Conservation (phyloP, 208 protist genomes). For the Kentomonas sorsogonicus region DNA sequence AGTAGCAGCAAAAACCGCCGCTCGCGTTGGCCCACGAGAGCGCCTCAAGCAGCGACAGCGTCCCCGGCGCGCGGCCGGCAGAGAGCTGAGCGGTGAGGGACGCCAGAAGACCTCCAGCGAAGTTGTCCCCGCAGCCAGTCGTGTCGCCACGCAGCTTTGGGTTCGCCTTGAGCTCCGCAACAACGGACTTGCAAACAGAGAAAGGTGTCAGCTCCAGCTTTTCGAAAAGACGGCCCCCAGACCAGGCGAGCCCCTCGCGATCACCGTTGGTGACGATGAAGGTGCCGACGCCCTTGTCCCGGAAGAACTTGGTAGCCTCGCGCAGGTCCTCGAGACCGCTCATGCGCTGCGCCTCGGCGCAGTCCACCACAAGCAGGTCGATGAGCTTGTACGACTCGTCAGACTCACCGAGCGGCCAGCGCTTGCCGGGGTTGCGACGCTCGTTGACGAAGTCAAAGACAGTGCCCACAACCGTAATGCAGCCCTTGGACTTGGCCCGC, state of each 20-base stretch:
- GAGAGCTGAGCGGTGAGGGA: conserved; percentile 13
- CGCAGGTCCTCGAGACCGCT: conserved; percentile 13
- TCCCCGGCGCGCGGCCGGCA: conserved; percentile 8
- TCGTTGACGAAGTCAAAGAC: conserved; percentile 26
- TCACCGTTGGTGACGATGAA: conserved; percentile 25
- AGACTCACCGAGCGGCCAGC: conserved; percentile 24
- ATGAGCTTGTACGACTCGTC: conserved; percentile 34
- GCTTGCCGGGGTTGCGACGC: conserved; percentile 10
- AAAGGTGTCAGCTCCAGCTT: conserved; percentile 14
- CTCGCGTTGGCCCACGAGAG: conserved; percentile 18
- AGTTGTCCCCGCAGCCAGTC: conserved; percentile 25
- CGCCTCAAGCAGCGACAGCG: conserved; percentile 19
- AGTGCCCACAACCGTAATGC: conserved; percentile 24
- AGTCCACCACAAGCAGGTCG: conserved; percentile 31
- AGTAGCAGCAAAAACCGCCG: conserved; percentile 21
- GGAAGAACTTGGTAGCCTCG: conserved; percentile 20
- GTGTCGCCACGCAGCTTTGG: conserved; percentile 16
- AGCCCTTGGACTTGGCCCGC: conserved; percentile 14
- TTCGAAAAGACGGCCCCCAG: conserved; percentile 23
- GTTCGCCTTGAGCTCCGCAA: conserved; percentile 13
- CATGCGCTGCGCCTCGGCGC: conserved; percentile 23
- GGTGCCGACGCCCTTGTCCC: conserved; percentile 18
- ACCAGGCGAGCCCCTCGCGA: conserved; percentile 18
- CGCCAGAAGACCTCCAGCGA: conserved; percentile 19
- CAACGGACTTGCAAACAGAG: conserved; percentile 13